Evolutionary conservation across 164 flowering plant genomes (phyloP), one percentile per base, ranked within the genome.

Genomic region (Vitis rotundifolia): DNA sequence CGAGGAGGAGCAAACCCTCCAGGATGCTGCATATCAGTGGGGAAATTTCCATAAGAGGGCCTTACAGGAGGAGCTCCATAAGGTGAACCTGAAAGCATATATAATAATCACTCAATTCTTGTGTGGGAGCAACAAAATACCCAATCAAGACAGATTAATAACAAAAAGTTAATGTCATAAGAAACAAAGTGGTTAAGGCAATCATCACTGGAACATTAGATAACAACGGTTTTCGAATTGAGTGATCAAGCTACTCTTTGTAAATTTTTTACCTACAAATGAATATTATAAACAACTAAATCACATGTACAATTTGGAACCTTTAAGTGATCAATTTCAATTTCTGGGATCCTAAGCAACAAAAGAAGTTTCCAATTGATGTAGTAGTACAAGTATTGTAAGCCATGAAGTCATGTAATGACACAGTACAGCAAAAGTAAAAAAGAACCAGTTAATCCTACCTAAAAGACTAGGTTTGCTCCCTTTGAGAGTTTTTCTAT

Each of bases 11-110:
- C 28, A 68, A 54, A 16, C 26, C 76, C 59, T 22, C 67, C 75
- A 31, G 67, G 29, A 49, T 77, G 63, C 18, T 31, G 71, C 61
- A 28, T 52, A n/a, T 67, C 50, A 26, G 37, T 12, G 5, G 67
- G 66, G 26, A 12, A 8, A 54, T 68, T 67, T 61, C 52, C 73
- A 66, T 72, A 63, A 9, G 75, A 56, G 52, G 73, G 66, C 37
- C 76, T 73, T 22, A 37, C 57, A 9, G 67, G 66, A 18, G 76
- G 68, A 51, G 69, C 63, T 49, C 73, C 77, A 80, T 72, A 75
- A 12, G 74, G 79, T 18, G 71, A 72, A 66, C 80, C 81, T 76
- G 75, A 70, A 60, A 64, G 47, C 1, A 13, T 57, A 47, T 8
- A 49, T 14, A 49, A 18, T 15, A 14, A 22, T n/a, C 53, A 9